These are phyloP conservation scores for Limtongozyma cylindracea DNA, from an alignment of 805 yeast genomes.

Conservation along the genomic window DNA sequence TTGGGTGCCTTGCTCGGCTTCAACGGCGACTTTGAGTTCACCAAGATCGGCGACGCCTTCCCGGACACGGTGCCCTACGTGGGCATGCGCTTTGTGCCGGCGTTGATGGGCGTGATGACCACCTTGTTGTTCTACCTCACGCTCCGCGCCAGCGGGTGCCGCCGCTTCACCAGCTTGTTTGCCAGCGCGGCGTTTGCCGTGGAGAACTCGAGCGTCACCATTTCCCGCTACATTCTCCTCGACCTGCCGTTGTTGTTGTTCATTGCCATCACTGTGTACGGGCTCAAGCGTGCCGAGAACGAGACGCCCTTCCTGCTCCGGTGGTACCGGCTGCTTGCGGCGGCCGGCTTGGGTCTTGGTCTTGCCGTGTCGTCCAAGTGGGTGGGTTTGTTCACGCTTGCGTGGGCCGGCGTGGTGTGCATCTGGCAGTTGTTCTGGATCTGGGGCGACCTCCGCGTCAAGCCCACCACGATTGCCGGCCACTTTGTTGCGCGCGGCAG, in stretches of 20 bases:
- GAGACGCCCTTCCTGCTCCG: conserved; percentile 29
- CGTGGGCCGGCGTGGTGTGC: conserved; percentile 49
- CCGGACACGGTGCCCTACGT: conserved; percentile 38
- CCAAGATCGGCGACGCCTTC: conserved; percentile 34
- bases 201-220: conserved; percentile 47
- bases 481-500: conserved; percentile 26
- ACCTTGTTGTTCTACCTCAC: conserved; percentile 41
- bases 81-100: conserved; percentile 47
- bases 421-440: conserved; percentile 41
- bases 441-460: conserved; percentile 39
- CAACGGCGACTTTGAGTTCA: conserved; percentile 44
- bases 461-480: conserved; percentile 14
- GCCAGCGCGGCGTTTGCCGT: conserved; percentile 28
- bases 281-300: conserved; percentile 39
- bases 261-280: conserved; percentile 45
- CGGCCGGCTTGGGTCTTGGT: conserved; percentile 51
- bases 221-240: conserved; percentile 47
- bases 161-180: conserved; percentile 32
- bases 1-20: conserved; percentile 44
- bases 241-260: conserved; percentile 61
- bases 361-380: conserved; percentile 54
- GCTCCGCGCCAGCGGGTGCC: conserved; percentile 45
- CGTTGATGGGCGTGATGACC: conserved; percentile 42
- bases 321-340: conserved; percentile 33
- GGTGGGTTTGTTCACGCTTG: conserved; percentile 66